Evolutionary conservation across 139 green algal genomes (phyloP).

Genomic region (Chloropicon primus): DNA sequence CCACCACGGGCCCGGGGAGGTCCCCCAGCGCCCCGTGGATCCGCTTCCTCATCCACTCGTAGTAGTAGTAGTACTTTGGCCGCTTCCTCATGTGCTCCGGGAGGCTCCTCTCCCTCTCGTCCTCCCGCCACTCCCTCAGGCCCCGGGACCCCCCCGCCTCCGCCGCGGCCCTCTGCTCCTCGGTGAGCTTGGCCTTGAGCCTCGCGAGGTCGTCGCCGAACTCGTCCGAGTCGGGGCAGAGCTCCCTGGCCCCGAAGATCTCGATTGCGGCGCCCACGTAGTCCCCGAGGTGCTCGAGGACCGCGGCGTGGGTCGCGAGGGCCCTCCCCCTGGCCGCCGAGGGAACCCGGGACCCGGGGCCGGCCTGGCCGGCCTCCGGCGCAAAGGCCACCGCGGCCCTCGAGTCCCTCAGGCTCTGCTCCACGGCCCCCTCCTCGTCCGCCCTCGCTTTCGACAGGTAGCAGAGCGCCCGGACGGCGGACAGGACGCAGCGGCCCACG

Average conservation of each 20-base stretch:
- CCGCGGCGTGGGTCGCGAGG: background rate
- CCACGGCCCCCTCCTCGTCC: background rate
- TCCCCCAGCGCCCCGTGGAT: conserved; percentile 25
- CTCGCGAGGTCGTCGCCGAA: background rate
- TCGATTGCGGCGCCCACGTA: background rate
- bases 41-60: conserved; percentile 52
- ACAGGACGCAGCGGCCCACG: background rate
- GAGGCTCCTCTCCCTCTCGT: background rate
- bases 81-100: background rate
- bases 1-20: conserved; percentile 47
- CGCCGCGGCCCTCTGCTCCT: background rate
- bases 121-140: background rate
- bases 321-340: background rate
- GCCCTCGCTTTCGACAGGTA: background rate
- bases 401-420: background rate
- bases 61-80: conserved; percentile 63
- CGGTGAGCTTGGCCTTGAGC: background rate
- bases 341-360: background rate
- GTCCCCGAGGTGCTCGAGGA: background rate
- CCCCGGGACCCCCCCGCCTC: background rate
- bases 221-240: background rate
- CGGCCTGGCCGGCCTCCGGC: background rate
- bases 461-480: background rate
- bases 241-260: background rate
- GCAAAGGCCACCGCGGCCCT: background rate